A percentile compares a stretch with the other conserved stretches of the same genome.
These are phyloP conservation scores for Selaginella tamariscina DNA, from an alignment of 75 land plant species.

Conservation along the genomic window DNA sequence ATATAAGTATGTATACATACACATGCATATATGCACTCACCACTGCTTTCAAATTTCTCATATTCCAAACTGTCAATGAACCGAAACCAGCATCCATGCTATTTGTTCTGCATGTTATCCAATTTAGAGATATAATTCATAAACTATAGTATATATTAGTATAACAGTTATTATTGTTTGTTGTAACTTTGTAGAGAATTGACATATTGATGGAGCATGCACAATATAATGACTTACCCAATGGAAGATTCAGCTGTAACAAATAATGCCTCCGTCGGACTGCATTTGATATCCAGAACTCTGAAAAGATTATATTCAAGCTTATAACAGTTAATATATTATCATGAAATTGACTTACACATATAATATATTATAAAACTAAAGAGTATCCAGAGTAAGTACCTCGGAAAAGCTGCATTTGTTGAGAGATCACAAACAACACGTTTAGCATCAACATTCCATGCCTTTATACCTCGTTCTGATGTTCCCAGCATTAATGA, in stretches of 20 bases:
- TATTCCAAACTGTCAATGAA: slow-evolving; percentile 91
- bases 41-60: slow-evolving; percentile 90
- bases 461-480: slow-evolving; percentile 85
- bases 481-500: slow-evolving; percentile 88
- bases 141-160: not conserved
- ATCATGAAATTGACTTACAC: too few species aligned
- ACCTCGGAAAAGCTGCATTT: slow-evolving; percentile 65
- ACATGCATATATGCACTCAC: slow-evolving; percentile 32
- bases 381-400: slow-evolving; percentile 5
- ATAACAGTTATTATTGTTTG: not conserved
- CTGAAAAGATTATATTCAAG: slow-evolving; percentile 38
- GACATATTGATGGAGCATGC: not conserved
- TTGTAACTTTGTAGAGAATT: not conserved
- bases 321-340: too few species aligned
- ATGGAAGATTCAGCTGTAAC: slow-evolving; percentile 88
- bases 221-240: slow-evolving; percentile 24
- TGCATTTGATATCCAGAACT: slow-evolving; percentile 88
- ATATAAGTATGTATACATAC: too few species aligned
- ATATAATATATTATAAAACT: too few species aligned
- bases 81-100: slow-evolving; percentile 46
- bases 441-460: slow-evolving; percentile 98
- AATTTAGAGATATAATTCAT: not conserved
- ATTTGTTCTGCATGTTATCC: not conserved
- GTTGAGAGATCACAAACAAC: slow-evolving; percentile 90
- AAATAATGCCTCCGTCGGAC: slow-evolving; percentile 86